Percentiles rank a stretch among this genome's conserved stretches.
Evolutionary conservation across 371 early-diverging fungal species (phyloP).

Genomic region (Mortierella sp.): DNA sequence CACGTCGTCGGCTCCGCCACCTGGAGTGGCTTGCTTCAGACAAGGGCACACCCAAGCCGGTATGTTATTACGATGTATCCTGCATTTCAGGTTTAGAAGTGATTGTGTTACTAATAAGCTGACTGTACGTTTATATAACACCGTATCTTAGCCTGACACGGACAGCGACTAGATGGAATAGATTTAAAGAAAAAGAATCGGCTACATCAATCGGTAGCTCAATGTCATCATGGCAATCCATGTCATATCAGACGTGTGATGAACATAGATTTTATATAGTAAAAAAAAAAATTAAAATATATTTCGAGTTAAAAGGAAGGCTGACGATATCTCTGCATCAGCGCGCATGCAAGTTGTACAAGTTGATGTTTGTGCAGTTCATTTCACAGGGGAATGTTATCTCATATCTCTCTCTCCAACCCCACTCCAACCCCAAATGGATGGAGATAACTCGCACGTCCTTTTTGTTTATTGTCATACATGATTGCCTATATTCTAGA

Average conservation of each 20-base stretch:
- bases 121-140: neutral
- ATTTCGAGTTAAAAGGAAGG: neutral
- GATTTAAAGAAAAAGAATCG: neutral
- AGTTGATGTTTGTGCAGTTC: neutral
- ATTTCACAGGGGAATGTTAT: neutral
- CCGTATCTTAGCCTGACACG: slow-evolving; percentile 19
- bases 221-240: neutral
- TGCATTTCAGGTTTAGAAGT: neutral
- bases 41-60: slow-evolving; percentile 74
- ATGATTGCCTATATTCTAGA: neutral
- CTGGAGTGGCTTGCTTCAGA: slow-evolving; percentile 76
- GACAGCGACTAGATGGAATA: slow-evolving; percentile 19
- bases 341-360: neutral
- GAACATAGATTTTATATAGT: too few relatives aligned
- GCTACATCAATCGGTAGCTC: neutral
- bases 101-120: neutral
- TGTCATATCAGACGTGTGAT: too few relatives aligned
- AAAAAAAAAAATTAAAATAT: too few relatives aligned
- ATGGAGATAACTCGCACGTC: slow-evolving; percentile 1
- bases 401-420: too few relatives aligned
- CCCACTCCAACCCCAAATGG: neutral
- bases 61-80: slow-evolving; percentile 3
- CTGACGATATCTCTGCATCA: neutral
- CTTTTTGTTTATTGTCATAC: neutral
- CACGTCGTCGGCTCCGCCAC: slow-evolving; percentile 76